A percentile compares a stretch with the other conserved stretches of the same genome.
Evolutionary conservation across 371 early-diverging fungal species (phyloP).

Genomic region (Dinochytrium kinnereticum): DNA sequence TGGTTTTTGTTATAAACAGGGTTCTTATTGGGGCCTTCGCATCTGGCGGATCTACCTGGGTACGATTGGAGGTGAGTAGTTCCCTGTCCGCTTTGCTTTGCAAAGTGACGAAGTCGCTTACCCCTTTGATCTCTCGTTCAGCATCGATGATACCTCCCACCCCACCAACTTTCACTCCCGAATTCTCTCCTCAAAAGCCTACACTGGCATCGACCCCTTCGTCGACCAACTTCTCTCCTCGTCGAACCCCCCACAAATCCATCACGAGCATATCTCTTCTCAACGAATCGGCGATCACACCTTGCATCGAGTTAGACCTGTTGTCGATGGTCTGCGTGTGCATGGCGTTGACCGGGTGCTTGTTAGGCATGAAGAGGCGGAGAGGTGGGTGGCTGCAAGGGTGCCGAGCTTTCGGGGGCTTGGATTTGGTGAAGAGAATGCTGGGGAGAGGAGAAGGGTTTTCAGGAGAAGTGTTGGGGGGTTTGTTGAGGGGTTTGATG

Average conservation of each 20-base stretch:
- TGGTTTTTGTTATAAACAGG: no score
- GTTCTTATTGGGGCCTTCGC: no score
- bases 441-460: background rate
- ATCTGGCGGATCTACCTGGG: no score
- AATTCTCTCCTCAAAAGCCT: background rate
- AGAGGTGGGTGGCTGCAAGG: slow-evolving; percentile 2
- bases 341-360: slow-evolving; percentile 28
- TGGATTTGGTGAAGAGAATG: background rate
- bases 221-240: background rate
- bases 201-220: background rate
- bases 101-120: no score
- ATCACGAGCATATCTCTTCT: slow-evolving; percentile 8
- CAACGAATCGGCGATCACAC: background rate
- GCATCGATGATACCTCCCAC: background rate
- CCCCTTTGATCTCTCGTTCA: no score
- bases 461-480: no score
- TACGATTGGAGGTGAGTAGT: no score
- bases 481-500: background rate
- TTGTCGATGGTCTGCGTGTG: slow-evolving; percentile 10
- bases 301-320: slow-evolving; percentile 13
- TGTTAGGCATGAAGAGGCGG: background rate
- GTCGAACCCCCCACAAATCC: background rate
- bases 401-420: background rate
- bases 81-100: no score
- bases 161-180: background rate